Percentiles rank a stretch among this genome's conserved stretches.
These are phyloP conservation scores for Pestalotiopsis fici DNA, from an alignment of 2,329 filamentous ascomycete genomes.

Conservation along the genomic window DNA sequence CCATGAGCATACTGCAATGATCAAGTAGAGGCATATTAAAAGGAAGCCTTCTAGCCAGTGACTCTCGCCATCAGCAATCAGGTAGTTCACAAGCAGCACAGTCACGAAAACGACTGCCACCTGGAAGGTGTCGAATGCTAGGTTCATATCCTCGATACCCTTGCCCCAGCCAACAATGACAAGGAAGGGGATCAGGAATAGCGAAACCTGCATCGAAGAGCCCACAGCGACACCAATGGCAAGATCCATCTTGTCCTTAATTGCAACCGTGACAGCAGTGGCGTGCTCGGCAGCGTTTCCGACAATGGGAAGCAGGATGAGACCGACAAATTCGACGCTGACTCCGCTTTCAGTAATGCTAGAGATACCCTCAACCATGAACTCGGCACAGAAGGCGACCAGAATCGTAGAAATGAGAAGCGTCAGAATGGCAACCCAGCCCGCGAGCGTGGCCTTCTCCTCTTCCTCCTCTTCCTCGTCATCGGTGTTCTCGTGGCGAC, in stretches of 20 bases:
- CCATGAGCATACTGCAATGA: conserved; percentile 71
- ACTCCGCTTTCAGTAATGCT: conserved; percentile 64
- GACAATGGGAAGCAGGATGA: conserved; percentile 82
- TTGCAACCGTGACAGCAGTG: conserved; percentile 76
- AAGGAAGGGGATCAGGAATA: conserved; percentile 76
- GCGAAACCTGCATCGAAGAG: conserved; percentile 77
- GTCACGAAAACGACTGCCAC: conserved; percentile 83
- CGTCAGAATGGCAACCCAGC: conserved; percentile 71
- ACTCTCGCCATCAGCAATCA: conserved; percentile 80
- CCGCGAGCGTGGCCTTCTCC: conserved; percentile 74
- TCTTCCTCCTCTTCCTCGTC: conserved; percentile 66
- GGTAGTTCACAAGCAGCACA: conserved; percentile 81
- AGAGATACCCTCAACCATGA: conserved; percentile 74
- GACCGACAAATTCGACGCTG: conserved; percentile 74
- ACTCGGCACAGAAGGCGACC: conserved; percentile 81
- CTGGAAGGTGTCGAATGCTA: conserved; percentile 88
- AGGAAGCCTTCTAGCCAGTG: conserved; percentile 81
- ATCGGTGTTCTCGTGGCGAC: conserved; percentile 39
- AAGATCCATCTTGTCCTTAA: conserved; percentile 85
- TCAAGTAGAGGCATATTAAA: conserved; percentile 75
- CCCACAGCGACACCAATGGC: conserved; percentile 81
- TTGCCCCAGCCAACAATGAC: conserved; percentile 80
- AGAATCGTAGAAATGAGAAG: conserved; percentile 74
- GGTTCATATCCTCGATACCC: conserved; percentile 70
- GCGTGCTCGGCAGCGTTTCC: conserved; percentile 83